Evolutionary conservation across 2,329 filamentous ascomycete genomes (phyloP).

Genomic region (Fusarium pseudograminearum): DNA sequence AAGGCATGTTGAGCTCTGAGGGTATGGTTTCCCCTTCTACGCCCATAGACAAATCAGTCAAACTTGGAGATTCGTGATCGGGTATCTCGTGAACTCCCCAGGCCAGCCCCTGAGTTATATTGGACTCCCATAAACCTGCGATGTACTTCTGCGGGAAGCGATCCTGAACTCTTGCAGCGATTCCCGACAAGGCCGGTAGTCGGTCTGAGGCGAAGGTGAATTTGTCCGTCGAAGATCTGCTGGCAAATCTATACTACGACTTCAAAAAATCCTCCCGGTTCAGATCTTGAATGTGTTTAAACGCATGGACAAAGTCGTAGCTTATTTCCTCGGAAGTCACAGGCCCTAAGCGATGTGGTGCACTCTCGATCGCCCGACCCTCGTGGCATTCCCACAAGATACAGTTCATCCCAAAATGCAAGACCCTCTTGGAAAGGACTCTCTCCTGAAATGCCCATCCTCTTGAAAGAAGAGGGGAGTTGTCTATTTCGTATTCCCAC

Average conservation of each 20-base stretch:
- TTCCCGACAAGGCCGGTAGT: conserved; percentile 5
- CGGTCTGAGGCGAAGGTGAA: conserved; percentile 4
- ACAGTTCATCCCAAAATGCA: conserved; percentile 1
- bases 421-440: background rate
- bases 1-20: background rate
- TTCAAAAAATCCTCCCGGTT: background rate
- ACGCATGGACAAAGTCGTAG: background rate
- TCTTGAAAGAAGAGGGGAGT: background rate
- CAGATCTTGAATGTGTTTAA: background rate
- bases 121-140: background rate
- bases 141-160: conserved; percentile 3
- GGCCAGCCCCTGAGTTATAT: background rate
- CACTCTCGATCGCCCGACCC: background rate
- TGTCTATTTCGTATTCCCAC: background rate
- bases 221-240: background rate
- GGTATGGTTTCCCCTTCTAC: too few species aligned
- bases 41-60: background rate
- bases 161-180: background rate
- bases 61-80: background rate
- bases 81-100: background rate
- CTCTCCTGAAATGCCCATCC: conserved; percentile 6
- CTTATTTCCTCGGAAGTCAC: background rate
- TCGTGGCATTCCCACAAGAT: conserved; percentile 5
- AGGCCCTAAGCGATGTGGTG: background rate
- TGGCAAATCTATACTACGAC: background rate